phyloP scores from a whole-genome alignment of 768 basidiomycete genomes.

The Megacollybia marginata region DNA sequence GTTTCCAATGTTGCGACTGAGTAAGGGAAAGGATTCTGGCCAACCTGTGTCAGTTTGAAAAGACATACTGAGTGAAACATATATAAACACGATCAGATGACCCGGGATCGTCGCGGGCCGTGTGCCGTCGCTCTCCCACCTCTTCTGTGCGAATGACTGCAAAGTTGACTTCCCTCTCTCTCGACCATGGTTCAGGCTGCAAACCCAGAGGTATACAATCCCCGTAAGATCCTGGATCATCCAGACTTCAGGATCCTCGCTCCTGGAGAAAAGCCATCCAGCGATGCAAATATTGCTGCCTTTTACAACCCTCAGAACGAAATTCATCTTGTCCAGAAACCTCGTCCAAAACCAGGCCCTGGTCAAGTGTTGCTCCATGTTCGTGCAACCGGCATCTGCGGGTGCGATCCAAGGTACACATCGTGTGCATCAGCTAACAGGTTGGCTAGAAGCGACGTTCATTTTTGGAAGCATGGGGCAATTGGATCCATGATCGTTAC shows the following conservation, averaged over 20 bases:
- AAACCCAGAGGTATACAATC: constrained; percentile 44
- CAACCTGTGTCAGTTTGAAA: too few relatives aligned
- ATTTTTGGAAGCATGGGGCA: constrained; percentile 67
- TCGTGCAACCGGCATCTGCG: constrained; percentile 63
- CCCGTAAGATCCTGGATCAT: constrained; percentile 48
- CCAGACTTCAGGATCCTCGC: constrained; percentile 47
- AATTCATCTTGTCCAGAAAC: constrained; percentile 63
- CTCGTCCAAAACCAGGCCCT: constrained; percentile 48
- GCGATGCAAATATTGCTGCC: constrained; percentile 48
- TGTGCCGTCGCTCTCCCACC: not conserved
- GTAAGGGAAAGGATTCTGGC: too few relatives aligned
- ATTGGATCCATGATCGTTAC: constrained; percentile 67
- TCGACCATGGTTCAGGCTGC: constrained; percentile 16
- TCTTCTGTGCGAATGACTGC: not conserved
- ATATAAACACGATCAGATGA: too few relatives aligned
- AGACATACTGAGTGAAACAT: too few relatives aligned
- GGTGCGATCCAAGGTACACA: constrained; percentile 24
- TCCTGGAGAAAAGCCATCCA: constrained; percentile 38
- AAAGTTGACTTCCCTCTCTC: not conserved
- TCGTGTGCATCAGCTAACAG: not conserved
- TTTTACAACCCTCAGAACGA: constrained; percentile 60
- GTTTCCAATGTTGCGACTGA: too few relatives aligned
- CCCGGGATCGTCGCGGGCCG: not conserved
- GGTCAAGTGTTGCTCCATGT: constrained; percentile 64
- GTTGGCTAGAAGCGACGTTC: constrained; percentile 53